phyloP scores from a whole-genome alignment of 352 stramenopile species.

The Pythium periplocum region DNA sequence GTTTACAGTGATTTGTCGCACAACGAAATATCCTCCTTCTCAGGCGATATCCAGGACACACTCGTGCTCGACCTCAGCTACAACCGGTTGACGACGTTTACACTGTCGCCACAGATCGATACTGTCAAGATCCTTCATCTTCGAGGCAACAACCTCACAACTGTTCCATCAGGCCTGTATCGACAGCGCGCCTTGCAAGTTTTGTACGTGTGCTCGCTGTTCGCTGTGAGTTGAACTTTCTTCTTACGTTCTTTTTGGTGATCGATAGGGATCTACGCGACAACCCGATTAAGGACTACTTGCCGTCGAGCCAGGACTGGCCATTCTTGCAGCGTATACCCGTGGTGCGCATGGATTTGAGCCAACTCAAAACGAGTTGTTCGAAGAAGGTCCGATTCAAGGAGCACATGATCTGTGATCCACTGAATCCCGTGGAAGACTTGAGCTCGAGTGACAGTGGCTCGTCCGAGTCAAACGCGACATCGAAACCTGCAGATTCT shows the following conservation, averaged over 20 bases:
- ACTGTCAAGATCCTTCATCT: neutral
- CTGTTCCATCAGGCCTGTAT: no score
- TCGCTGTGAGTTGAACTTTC: neutral
- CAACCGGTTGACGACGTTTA: neutral
- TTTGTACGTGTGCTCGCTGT: no score
- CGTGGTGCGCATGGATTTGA: neutral
- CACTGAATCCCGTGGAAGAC: neutral
- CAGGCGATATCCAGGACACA: neutral
- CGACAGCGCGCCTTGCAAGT: no score
- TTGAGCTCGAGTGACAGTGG: neutral
- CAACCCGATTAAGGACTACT: neutral
- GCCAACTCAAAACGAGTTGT: neutral
- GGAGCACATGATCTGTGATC: neutral
- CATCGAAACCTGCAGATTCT: no score
- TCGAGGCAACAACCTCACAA: neutral
- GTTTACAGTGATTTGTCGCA: neutral
- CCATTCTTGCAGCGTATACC: neutral
- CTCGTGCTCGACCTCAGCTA: neutral
- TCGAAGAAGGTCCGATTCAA: neutral
- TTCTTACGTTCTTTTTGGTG: neutral
- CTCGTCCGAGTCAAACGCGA: no score
- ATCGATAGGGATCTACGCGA: neutral
- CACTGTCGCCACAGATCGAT: neutral
- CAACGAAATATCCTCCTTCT: neutral
- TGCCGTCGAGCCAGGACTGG: neutral